Base-by-base conservation (phyloP, 1,139 yeast species). In the Debaryomyces coudertii region DNA sequence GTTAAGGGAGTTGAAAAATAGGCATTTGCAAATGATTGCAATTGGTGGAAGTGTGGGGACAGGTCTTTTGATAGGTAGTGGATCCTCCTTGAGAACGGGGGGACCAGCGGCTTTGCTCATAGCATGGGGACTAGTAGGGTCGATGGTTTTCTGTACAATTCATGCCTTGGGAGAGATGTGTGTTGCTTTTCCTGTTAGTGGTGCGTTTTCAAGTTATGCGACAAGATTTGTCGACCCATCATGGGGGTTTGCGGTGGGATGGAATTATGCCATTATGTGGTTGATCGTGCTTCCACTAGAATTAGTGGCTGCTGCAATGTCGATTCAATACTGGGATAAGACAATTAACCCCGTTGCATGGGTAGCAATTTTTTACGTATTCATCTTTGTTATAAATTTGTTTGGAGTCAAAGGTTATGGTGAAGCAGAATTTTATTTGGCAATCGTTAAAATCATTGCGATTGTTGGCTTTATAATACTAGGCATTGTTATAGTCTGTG, bases 131-230 rank as follows among this genome's bases (percentile, higher is more conserved):
- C 66, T 84, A 40, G 77, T 87, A 51, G 87, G 90, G 38, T 73
- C 86, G 6, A 76, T 86, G 79, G 80, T 89, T 54, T 87, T 81
- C 68, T 79, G 82, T 57, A 85, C 88, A 39, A 85, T 88, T 57
- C 92, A 87, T 61, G 84, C 93, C n/a, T 80, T 90, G 46, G 95
- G 96, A 53, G 97, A 90, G 65, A 63, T 89, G 61, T 90, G 95
- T 40, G 88, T 87, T 34, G 76, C 83, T 11, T 87, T 84, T 65
- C 92, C 95, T 5, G 83, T 88, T 38, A 74, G 87, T 46, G 96
- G 96, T 56, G 89, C 92, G 1, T 88, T 87, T 66, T 77, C 86
- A 37, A 80, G 86, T 47, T 87, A 83, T 63, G 80, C 89, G 29
- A 71, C 88, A 4, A 74, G 85, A 47, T 84, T 87, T 54, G 71